These are phyloP conservation scores for Candida andamanensis DNA, from an alignment of 805 yeast species.

Conservation along the genomic window DNA sequence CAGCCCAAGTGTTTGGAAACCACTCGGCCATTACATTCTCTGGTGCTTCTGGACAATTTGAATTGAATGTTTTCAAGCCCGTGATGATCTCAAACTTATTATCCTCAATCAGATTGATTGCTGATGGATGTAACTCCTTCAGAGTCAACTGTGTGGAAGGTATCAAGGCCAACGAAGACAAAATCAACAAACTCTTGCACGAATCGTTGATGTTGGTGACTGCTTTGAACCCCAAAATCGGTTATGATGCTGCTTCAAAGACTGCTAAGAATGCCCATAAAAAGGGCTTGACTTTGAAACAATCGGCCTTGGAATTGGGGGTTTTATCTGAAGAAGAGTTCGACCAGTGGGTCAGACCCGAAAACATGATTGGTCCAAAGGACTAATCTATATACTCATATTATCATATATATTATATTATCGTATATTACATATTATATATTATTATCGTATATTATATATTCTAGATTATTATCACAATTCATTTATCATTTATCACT, in stretches of 20 bases:
- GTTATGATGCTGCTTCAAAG: slow-evolving; percentile 95
- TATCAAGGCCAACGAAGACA: slow-evolving; percentile 80
- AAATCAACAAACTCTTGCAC: slow-evolving; percentile 81
- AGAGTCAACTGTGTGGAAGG: slow-evolving; percentile 94
- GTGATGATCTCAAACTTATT: slow-evolving; percentile 88
- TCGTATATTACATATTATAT: no score
- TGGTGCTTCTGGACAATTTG: slow-evolving; percentile 98
- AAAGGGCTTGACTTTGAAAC: slow-evolving; percentile 93
- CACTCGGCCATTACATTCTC: slow-evolving; percentile 92
- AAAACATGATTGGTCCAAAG: slow-evolving; percentile 95
- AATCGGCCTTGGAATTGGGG: slow-evolving; percentile 88
- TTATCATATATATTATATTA: background rate
- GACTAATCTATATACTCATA: slow-evolving; percentile 18
- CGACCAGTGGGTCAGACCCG: slow-evolving; percentile 96
- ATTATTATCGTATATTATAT: no score
- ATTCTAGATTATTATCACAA: no score
- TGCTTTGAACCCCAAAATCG: slow-evolving; percentile 97
- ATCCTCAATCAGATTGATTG: slow-evolving; percentile 79
- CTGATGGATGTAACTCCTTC: slow-evolving; percentile 88
- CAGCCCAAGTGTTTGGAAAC: slow-evolving; percentile 97
- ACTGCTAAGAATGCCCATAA: slow-evolving; percentile 98
- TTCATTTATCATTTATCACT: no score
- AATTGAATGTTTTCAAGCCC: slow-evolving; percentile 97
- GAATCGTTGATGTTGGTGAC: slow-evolving; percentile 98
- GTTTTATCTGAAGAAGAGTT: slow-evolving; percentile 82